Base-by-base conservation (phyloP, 352 stramenopile genomes). In the Pythium aphanidermatum region DNA sequence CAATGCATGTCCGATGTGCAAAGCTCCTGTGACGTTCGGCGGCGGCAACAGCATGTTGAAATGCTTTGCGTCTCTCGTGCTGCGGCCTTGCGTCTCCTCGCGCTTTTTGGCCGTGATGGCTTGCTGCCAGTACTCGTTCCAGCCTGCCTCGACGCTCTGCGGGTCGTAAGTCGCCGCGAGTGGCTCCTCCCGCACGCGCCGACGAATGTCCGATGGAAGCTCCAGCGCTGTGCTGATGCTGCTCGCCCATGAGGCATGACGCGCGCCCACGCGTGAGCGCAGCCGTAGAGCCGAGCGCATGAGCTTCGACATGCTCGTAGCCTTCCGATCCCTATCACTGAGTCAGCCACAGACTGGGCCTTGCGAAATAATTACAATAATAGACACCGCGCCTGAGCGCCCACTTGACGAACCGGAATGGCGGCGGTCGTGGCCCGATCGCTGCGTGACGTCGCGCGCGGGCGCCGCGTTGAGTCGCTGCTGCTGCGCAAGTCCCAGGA, bases 1-100 rank as follows among this genome's bases (percentile, higher is more conserved):
- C 31, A 99, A 66, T 19, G 95, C 96, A 68, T 99, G 96, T 19
- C 96, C 96, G 35, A 99, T 80, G 65, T 99, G 96, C 36, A 99
- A 74, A 31, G 85, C 94, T 17, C 96, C 96, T 3, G 96, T 99
- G 28, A 99, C 95, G 62, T 99, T 99, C 19, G 96, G 96, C 26
- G 96, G 96, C 25, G 96, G 96, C 61, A 99, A 92, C 39, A 92
- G 59, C 83, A 91, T 91, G 35, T 61, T 72, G 53, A 94, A 92
- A 9, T 56, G 39, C 24, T 73, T 57, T 26, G 24, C 37, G 6
- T 49, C 36, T 20, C 34, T 12, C 20, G 17, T 12, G 20, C 16
- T n/a, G 19, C 38, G 21, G 17, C n/a, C 23, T 5, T 36, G 26
- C 8, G 10, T 6, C 25, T 41, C 26, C 4, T 10, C 44, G 34